These are phyloP conservation scores for Candida taoyuanica DNA, from an alignment of 805 yeast species.

Conservation along the genomic window DNA sequence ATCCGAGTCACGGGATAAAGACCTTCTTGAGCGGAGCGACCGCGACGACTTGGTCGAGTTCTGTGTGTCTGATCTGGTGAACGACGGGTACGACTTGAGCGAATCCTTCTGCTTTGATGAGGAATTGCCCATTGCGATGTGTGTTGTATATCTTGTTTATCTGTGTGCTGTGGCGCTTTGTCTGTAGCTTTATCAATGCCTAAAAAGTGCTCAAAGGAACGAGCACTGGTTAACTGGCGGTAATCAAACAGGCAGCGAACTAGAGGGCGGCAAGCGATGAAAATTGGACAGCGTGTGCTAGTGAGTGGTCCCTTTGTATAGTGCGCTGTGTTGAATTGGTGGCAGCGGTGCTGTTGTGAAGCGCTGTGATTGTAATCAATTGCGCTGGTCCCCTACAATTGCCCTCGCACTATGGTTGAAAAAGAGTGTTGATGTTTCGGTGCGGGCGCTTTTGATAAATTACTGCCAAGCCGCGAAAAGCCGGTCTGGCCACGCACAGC, in stretches of 20 bases:
- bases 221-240: too few relatives aligned
- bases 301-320: too few relatives aligned
- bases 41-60: constrained; percentile 45
- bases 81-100: constrained; percentile 34
- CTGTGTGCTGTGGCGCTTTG: neutral
- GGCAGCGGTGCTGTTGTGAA: neutral
- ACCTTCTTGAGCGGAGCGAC: constrained; percentile 35
- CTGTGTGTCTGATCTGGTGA: constrained; percentile 51
- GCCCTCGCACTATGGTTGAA: too few relatives aligned
- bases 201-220: too few relatives aligned
- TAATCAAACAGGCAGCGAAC: neutral
- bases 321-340: too few relatives aligned
- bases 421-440: constrained; percentile 7
- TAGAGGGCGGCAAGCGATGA: neutral
- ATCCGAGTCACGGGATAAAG: constrained; percentile 26
- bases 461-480: constrained; percentile 6
- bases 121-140: constrained; percentile 24
- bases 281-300: neutral
- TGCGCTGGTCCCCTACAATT: too few relatives aligned
- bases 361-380: neutral
- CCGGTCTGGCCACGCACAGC: neutral
- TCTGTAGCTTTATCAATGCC: too few relatives aligned
- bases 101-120: constrained; percentile 29
- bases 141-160: neutral
- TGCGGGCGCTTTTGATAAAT: neutral